Base-by-base conservation (phyloP, 2,329 filamentous ascomycete species). In the Ambrosiella cleistominuta region DNA sequence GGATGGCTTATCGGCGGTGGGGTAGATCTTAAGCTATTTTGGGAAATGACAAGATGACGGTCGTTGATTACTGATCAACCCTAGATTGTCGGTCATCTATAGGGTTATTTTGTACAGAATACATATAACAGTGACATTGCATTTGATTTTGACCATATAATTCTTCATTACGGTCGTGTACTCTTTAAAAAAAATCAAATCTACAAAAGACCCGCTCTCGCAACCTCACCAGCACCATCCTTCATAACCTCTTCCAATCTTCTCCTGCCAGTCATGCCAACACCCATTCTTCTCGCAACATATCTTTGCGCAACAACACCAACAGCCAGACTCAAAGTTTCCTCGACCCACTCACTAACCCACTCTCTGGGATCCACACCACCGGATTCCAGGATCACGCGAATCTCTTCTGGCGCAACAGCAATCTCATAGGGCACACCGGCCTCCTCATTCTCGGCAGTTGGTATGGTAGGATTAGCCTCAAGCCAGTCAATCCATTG, bases 281-380 rank as follows among this genome's bases (percentile, higher is more conserved):
- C 91, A 11, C 93, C 91, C 93, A 98, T 98, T 59, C 93, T 77
- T 61, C 86, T 81, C 3, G 93, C 91, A 17, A 98, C 93, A 68
- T 98, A 98, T 62, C 90, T 78, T 76, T 98, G 93, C 1, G 93
- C 93, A 2, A 97, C 84, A 7, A 95, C 75, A 15, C 93, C 91
- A 0, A 94, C 80, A 2, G 82, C 80, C 54, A 97, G 73, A 45
- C 76, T 81, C 38, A 98, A 75, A 0, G 83, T 74, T 72, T 97
- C 91, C 72, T 97, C 91, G 52, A 98, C 79, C 93, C 93, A 98
- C 70, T 97, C 93, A 2, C 90, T 86, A 42, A 95, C 87, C 93
- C 93, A 98, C 69, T 98, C 93, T 60, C 93, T 78, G 0, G 93
- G 93, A 66, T 98, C 93, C 1, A 97, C 88, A 52, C 79, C 81